Percentiles rank a stretch among this genome's conserved stretches.
Evolutionary conservation across 768 basidiomycete species (phyloP).

Genomic region (Exidia glandulosa): DNA sequence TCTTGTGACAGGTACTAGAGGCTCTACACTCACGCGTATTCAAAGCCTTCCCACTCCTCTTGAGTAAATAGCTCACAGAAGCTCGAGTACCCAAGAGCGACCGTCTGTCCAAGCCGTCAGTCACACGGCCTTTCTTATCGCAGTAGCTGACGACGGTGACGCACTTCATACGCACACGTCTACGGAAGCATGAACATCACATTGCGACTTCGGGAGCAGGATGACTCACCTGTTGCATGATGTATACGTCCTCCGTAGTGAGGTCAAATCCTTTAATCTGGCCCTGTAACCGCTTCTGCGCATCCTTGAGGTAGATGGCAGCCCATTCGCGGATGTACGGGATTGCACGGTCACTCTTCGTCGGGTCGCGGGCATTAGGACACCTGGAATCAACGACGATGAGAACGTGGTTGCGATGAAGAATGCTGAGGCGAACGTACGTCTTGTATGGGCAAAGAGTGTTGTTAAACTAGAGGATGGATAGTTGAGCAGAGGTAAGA

Average conservation of each 20-base stretch:
- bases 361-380: slow-evolving; percentile 39
- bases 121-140: not conserved
- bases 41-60: slow-evolving; percentile 89
- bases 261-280: slow-evolving; percentile 53
- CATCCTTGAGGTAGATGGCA: slow-evolving; percentile 55
- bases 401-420: not conserved
- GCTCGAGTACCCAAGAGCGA: slow-evolving; percentile 80
- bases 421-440: slow-evolving; percentile 21
- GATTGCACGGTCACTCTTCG: slow-evolving; percentile 45
- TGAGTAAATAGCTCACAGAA: slow-evolving; percentile 87
- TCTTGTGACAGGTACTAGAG: not conserved
- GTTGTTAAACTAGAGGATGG: slow-evolving; percentile 53
- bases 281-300: slow-evolving; percentile 46
- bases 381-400: slow-evolving; percentile 33
- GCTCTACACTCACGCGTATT: slow-evolving; percentile 55
- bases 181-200: not conserved
- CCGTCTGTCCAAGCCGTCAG: slow-evolving; percentile 43
- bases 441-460: slow-evolving; percentile 80
- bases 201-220: not conserved
- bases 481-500: not conserved
- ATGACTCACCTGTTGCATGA: slow-evolving; percentile 48
- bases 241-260: slow-evolving; percentile 56
- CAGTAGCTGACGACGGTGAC: slow-evolving; percentile 3
- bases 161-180: slow-evolving; percentile 75
- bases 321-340: slow-evolving; percentile 59